phyloP scores from a whole-genome alignment of 2,329 filamentous ascomycete genomes.

The Pseudogymnoascus sp. region DNA sequence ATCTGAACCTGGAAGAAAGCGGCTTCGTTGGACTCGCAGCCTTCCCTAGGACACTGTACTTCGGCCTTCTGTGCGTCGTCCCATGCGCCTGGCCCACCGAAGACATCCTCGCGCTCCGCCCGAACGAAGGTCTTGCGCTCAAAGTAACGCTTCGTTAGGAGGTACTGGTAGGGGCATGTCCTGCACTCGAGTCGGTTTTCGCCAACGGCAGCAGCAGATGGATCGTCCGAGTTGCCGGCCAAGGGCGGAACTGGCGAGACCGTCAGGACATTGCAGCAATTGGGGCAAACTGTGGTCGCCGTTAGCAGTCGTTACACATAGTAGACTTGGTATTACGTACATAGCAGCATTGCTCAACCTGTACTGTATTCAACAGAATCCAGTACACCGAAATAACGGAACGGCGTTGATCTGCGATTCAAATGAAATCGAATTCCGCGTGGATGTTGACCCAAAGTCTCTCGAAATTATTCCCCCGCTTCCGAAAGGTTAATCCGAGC shows the following conservation, averaged over 20 bases:
- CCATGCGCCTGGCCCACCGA: constrained; percentile 83
- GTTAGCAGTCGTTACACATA: constrained; percentile 16
- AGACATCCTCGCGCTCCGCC: constrained; percentile 82
- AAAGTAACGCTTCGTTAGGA: constrained; percentile 69
- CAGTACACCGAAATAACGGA: background rate
- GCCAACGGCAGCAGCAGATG: constrained; percentile 29
- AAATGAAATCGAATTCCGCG: background rate
- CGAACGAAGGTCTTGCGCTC: constrained; percentile 73
- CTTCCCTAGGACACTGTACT: constrained; percentile 74
- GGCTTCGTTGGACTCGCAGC: constrained; percentile 75
- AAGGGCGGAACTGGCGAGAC: constrained; percentile 45
- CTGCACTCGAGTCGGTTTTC: constrained; percentile 88
- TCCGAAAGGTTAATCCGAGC: constrained; percentile 9
- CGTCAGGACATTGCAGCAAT: constrained; percentile 77
- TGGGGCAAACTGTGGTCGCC: constrained; percentile 60
- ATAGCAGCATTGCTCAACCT: constrained; percentile 53
- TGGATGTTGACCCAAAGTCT: background rate
- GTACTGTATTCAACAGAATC: background rate
- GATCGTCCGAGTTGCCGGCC: constrained; percentile 24
- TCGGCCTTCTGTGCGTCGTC: constrained; percentile 81
- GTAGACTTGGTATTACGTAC: constrained; percentile 35
- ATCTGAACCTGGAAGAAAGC: constrained; percentile 98
- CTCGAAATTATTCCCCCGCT: background rate
- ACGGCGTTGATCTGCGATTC: background rate
- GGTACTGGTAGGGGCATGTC: constrained; percentile 87